Percentiles rank a stretch among this genome's conserved stretches.
phyloP scores from a whole-genome alignment of 805 yeast species.

The Cyberlindnera sargentensis region DNA sequence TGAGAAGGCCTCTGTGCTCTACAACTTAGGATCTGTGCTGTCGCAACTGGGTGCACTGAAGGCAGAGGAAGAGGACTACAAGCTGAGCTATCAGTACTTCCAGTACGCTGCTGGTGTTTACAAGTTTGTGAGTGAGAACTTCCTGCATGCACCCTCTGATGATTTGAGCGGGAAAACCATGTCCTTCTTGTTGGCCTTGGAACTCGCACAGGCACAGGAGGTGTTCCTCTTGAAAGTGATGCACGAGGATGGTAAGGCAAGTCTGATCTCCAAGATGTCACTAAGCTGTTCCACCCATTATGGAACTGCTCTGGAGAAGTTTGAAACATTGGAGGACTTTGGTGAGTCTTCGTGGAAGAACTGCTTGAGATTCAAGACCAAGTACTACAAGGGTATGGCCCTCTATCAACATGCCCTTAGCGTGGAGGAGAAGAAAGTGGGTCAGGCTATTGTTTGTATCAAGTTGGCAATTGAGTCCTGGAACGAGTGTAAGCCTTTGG shows the following conservation, averaged over 20 bases:
- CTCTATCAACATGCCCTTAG: slow-evolving; percentile 51
- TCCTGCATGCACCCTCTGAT: slow-evolving; percentile 79
- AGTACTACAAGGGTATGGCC: slow-evolving; percentile 53
- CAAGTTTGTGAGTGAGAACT: slow-evolving; percentile 66
- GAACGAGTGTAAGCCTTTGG: slow-evolving; percentile 23
- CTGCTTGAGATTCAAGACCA: slow-evolving; percentile 42
- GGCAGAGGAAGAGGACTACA: slow-evolving; percentile 37
- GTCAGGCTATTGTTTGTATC: slow-evolving; percentile 67
- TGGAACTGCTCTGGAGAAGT: slow-evolving; percentile 37
- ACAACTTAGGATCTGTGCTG: slow-evolving; percentile 64
- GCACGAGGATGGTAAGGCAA: slow-evolving; percentile 37
- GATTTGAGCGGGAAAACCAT: slow-evolving; percentile 70
- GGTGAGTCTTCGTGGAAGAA: slow-evolving; percentile 48
- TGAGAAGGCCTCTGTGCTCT: slow-evolving; percentile 81
- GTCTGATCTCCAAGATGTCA: slow-evolving; percentile 70
- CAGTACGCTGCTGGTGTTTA: slow-evolving; percentile 78
- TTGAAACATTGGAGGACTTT: slow-evolving; percentile 26
- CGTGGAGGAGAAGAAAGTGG: slow-evolving; percentile 55
- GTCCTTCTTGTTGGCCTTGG: slow-evolving; percentile 51
- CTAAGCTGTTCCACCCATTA: slow-evolving; percentile 51
- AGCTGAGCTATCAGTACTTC: slow-evolving; percentile 50
- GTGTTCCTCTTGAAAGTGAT: slow-evolving; percentile 59
- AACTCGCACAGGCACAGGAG: slow-evolving; percentile 88
- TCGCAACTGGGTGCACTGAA: slow-evolving; percentile 41
- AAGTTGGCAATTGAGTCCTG: slow-evolving; percentile 41